These are phyloP conservation scores for Chloranthus sessilifolius DNA, from an alignment of 164 flowering plant species.

Conservation along the genomic window DNA sequence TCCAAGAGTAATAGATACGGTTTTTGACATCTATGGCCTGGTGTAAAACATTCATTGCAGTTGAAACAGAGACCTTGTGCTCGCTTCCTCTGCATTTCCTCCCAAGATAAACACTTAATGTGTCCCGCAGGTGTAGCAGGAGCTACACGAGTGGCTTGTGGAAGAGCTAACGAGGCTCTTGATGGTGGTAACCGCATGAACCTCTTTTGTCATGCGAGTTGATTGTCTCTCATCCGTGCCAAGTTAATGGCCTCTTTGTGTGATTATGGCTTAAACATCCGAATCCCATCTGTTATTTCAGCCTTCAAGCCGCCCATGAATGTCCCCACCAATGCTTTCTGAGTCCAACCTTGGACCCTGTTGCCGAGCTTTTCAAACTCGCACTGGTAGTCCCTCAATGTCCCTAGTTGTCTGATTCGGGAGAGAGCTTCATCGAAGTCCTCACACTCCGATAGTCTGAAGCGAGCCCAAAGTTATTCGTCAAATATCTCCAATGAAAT, in stretches of 20 bases:
- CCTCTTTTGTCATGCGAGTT: neutral
- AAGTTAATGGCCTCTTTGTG: neutral
- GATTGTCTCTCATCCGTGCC: neutral
- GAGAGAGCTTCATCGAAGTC: neutral
- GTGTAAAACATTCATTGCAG: neutral
- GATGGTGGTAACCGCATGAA: too few species aligned
- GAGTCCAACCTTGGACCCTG: neutral
- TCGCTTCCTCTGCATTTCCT: neutral
- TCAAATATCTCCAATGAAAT: neutral
- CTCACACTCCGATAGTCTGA: neutral
- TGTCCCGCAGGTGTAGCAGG: too few species aligned
- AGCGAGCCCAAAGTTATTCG: neutral
- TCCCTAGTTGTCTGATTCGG: neutral
- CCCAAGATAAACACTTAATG: neutral
- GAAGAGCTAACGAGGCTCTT: neutral
- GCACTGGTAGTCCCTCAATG: neutral
- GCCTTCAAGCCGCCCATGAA: constrained; percentile 1
- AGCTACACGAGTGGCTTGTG: neutral
- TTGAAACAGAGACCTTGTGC: neutral
- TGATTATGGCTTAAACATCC: neutral
- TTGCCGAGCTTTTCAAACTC: neutral
- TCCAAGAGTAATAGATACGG: too few species aligned
- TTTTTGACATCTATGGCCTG: neutral
- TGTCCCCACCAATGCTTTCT: neutral
- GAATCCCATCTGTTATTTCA: neutral